Conservation (phyloP, 768 basidiomycete genomes). For the Multifurca ochricompacta region DNA sequence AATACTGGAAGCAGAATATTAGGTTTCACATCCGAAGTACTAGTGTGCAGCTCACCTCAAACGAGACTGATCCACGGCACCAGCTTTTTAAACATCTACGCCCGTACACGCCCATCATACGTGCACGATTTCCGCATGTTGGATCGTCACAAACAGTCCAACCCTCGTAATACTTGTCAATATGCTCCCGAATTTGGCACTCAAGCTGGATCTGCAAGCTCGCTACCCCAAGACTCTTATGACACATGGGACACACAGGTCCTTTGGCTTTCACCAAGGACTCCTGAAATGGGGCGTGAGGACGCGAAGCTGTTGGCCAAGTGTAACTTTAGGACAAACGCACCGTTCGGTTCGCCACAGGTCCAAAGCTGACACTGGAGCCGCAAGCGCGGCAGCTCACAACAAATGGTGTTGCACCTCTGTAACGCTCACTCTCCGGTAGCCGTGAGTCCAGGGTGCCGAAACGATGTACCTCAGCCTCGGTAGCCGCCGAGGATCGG, state of each 20-base stretch:
- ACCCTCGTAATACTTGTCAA: conserved; percentile 79
- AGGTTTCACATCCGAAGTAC: conserved; percentile 3
- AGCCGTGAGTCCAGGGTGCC: conserved; percentile 81
- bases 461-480: conserved; percentile 58
- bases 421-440: conserved; percentile 83
- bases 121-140: conserved; percentile 76
- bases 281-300: conserved; percentile 35
- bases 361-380: conserved; percentile 46
- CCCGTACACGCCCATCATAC: conserved; percentile 92
- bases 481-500: conserved; percentile 30
- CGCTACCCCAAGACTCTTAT: conserved; percentile 39
- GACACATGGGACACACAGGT: conserved; percentile 63
- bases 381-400: conserved; percentile 76
- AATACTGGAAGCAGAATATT: conserved; percentile 46
- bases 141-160: conserved; percentile 86
- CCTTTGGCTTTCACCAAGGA: conserved; percentile 61
- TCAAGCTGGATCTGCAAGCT: conserved; percentile 84
- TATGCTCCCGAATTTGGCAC: conserved; percentile 68
- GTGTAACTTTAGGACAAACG: conserved; percentile 16
- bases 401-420: conserved; percentile 59
- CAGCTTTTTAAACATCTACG: conserved; percentile 63
- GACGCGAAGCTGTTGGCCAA: not conserved
- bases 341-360: conserved; percentile 54
- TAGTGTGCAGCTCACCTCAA: conserved; percentile 52
- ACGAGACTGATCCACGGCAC: conserved; percentile 63